These are phyloP conservation scores for Trichocladium uniseriatum DNA, from an alignment of 495 filamentous ascomycete genomes.

Conservation along the genomic window DNA sequence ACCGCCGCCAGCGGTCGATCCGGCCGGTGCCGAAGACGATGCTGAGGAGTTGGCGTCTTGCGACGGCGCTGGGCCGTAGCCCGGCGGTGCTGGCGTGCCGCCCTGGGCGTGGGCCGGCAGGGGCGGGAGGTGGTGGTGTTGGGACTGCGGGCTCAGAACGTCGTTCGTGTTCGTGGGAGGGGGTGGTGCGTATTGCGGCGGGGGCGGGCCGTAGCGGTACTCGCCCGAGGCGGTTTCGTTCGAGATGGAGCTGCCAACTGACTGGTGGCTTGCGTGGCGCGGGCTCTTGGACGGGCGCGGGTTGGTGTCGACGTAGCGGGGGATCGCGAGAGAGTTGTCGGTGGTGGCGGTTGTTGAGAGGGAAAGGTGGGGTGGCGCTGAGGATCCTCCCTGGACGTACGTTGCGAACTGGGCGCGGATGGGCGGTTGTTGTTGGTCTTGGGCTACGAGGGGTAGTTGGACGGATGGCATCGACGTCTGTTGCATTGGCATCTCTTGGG, in stretches of 20 bases:
- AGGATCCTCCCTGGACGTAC: conserved; percentile 36
- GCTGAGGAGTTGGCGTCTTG: conserved; percentile 6
- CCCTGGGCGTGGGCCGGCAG: conserved; percentile 2
- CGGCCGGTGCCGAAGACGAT: conserved; percentile 4
- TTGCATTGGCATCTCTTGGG: conserved; percentile 39
- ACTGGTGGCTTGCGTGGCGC: conserved; percentile 42
- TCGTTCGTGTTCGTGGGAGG: not conserved
- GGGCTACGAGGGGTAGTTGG: conserved; percentile 36
- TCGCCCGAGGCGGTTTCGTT: conserved; percentile 38
- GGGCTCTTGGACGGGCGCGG: conserved; percentile 47
- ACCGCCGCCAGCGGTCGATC: no score
- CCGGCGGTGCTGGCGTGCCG: conserved; percentile 11
- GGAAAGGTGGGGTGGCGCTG: conserved; percentile 31
- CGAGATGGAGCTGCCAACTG: conserved; percentile 33
- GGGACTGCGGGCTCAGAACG: conserved; percentile 25
- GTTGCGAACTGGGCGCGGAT: conserved; percentile 40
- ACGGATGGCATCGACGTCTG: conserved; percentile 44
- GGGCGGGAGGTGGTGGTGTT: conserved; percentile 11
- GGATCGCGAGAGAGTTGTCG: conserved; percentile 33
- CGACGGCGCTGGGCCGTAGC: conserved; percentile 7
- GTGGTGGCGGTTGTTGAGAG: conserved; percentile 25
- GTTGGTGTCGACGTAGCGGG: conserved; percentile 44
- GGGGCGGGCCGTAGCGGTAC: conserved; percentile 40
- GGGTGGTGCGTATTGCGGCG: conserved; percentile 1
- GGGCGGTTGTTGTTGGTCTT: conserved; percentile 31